Percentiles rank a stretch among this genome's conserved stretches.
Evolutionary conservation across 768 basidiomycete genomes (phyloP).

Genomic region (Dentipellis sp.): DNA sequence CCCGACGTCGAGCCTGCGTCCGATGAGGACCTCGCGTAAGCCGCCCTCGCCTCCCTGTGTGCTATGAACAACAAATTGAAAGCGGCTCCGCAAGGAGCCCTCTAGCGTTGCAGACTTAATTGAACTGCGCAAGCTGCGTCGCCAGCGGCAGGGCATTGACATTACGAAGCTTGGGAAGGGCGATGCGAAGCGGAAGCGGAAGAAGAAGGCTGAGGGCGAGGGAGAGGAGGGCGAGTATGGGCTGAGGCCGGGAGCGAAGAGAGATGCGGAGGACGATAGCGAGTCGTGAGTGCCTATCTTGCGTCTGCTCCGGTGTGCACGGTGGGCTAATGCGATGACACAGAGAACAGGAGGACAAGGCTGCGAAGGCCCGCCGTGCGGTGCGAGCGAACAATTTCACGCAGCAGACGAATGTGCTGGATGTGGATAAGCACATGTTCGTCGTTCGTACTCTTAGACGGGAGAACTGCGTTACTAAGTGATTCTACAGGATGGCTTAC

Average conservation of each 20-base stretch:
- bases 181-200: constrained; percentile 65
- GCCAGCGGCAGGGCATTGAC: constrained; percentile 76
- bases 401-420: constrained; percentile 89
- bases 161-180: constrained; percentile 77
- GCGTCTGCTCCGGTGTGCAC: too few relatives aligned
- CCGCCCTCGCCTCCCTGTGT: constrained; percentile 5
- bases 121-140: constrained; percentile 70
- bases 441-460: constrained; percentile 20
- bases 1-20: constrained; percentile 20
- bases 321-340: not conserved
- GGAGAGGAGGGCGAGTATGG: constrained; percentile 46
- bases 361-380: constrained; percentile 61
- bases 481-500: constrained; percentile 78
- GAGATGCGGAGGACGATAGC: constrained; percentile 32
- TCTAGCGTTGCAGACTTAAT: constrained; percentile 73
- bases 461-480: not conserved
- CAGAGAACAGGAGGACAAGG: constrained; percentile 57
- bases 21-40: constrained; percentile 39
- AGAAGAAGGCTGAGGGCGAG: constrained; percentile 33
- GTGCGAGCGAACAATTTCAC: constrained; percentile 92
- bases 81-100: constrained; percentile 7
- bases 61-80: not conserved
- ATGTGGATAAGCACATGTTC: constrained; percentile 98
- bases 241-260: constrained; percentile 37
- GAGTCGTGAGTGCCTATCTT: constrained; percentile 42